Evolutionary conservation across 305 asterid species (phyloP), one percentile per base, ranked within the genome.

Genomic region (Caryopteris hybrid): DNA sequence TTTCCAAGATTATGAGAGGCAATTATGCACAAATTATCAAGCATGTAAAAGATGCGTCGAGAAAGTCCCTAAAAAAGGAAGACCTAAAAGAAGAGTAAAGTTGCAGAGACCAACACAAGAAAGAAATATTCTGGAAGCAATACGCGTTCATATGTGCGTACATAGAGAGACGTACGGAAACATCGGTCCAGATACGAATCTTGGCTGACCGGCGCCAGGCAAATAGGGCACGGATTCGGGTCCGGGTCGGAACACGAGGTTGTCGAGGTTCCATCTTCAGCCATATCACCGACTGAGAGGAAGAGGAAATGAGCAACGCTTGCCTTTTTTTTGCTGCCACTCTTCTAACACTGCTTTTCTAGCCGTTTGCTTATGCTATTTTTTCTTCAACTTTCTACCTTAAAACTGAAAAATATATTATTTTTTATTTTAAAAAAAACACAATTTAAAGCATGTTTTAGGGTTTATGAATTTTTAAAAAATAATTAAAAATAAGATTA

Each of bases 181-280:
- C 96, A 89, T 38, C 77, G 79, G 71, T 85, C 91, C 74, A 89
- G 76, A 74, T 87, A 89, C 14, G 91, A 84, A 25, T 84, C 91
- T 16, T 70, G 73, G 11, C 71, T 76, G 52, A 81, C 65, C 10
- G 82, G 74, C 36, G 80, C 77, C 9, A 89, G 81, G 53, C 95
- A 89, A 66, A 87, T 89, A 5, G 96, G 88, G 39, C 95, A 87
- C 0, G 92, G 94, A 62, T 81, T 70, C 65, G 61, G 68, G 21
- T 36, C 23, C 22, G 72, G 68, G 68, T 67, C 81, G 64, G 82
- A 56, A n/a, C 80, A 69, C 69, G 84, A 57, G n/a, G 31, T 47
- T 13, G 38, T 50, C 66, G 20, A 64, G 55, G 79, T 46, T 29
- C 48, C 77, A 31, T 60, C 83, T 54, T 74, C 79, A 21, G 80